Base-by-base conservation (phyloP, 495 filamentous ascomycete species). In the Xylaria bambusicola region DNA sequence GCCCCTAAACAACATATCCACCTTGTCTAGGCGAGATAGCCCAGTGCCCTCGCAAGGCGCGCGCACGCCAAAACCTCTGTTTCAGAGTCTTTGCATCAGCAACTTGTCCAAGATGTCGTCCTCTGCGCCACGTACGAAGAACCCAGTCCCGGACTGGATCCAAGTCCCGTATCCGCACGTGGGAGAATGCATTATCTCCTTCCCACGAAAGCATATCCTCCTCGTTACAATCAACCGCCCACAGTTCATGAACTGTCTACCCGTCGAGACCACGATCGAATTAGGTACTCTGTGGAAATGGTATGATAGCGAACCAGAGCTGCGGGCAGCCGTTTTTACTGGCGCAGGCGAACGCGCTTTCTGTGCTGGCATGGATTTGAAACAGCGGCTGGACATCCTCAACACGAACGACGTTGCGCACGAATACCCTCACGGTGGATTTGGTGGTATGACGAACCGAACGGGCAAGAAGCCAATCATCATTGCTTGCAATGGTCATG, bases 401-500 rank as follows among this genome's bases (percentile, higher is more conserved):
- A 17, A 56, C 20, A 56, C 53, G 40, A 56, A 56, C 10, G 15
- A 56, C 10, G 33, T 56, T 2, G 53, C 41, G 15, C 46, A 47
- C 44, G 44, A 23, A 27, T 65, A 65, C 21, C 60, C 60, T 7
- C 33, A 51, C 15, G 27, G 40, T 3, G 66, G 66, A 4, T 61
- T 68, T 29, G 62, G 41, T 5, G 63, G 63, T 2, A 52, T 68
- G 36, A 44, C 60, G 7, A 56, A 54, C 8, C 55, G 66, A 5
- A 40, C 24, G 12, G 78, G 72, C 9, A 76, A 73, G 45, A 81
- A 81, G 56, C 86, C 86, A 8, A 75, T 89, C 18, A 84, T 89
- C 58, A 79, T 82, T 5, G 86, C 86, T 3, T 80, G 87, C 23
- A 85, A 87, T 60, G 86, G 86, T 17, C 68, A 56, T 23, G 49